Evolutionary conservation across 306 rosid species (phyloP).

Genomic region (Rubus parviflorus): DNA sequence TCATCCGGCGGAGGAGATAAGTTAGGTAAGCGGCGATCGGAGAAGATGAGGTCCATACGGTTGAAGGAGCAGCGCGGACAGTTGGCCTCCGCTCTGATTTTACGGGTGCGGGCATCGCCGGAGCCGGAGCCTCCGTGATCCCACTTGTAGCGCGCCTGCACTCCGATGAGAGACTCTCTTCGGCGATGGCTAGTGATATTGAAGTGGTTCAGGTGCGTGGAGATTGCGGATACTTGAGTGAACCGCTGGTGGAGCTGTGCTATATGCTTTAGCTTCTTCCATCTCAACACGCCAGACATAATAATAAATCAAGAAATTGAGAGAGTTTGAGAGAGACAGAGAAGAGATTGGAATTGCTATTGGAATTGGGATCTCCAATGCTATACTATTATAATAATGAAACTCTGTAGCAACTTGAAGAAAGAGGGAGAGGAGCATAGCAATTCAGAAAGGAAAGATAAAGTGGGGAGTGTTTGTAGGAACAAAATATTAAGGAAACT

Average conservation of each 20-base stretch:
- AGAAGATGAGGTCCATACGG: slow-evolving; percentile 70
- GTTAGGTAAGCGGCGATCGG: slow-evolving; percentile 54
- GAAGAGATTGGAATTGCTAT: not conserved
- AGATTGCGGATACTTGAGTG: slow-evolving; percentile 42
- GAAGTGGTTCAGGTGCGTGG: slow-evolving; percentile 55
- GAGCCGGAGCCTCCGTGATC: slow-evolving; percentile 88
- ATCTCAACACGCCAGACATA: slow-evolving; percentile 58
- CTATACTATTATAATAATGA: not conserved
- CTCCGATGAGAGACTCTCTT: slow-evolving; percentile 51
- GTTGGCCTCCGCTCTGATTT: slow-evolving; percentile 84
- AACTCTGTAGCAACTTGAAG: not conserved
- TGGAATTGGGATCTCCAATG: slow-evolving; percentile 3
- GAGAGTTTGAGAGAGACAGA: not conserved
- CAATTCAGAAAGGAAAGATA: not conserved
- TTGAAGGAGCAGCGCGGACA: slow-evolving; percentile 82
- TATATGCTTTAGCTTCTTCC: slow-evolving; percentile 56
- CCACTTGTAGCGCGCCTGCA: slow-evolving; percentile 89
- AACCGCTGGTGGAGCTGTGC: slow-evolving; percentile 39
- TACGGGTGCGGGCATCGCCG: slow-evolving; percentile 52
- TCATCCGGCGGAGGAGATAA: slow-evolving; percentile 11
- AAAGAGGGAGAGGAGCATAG: not conserved
- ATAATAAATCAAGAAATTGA: not conserved
- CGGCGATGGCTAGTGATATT: slow-evolving; percentile 44
- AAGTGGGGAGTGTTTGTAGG: slow-evolving; percentile 18
- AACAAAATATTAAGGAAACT: not conserved